Conservation (phyloP, 208 protist species). For the Naegleria gruberi region DNA sequence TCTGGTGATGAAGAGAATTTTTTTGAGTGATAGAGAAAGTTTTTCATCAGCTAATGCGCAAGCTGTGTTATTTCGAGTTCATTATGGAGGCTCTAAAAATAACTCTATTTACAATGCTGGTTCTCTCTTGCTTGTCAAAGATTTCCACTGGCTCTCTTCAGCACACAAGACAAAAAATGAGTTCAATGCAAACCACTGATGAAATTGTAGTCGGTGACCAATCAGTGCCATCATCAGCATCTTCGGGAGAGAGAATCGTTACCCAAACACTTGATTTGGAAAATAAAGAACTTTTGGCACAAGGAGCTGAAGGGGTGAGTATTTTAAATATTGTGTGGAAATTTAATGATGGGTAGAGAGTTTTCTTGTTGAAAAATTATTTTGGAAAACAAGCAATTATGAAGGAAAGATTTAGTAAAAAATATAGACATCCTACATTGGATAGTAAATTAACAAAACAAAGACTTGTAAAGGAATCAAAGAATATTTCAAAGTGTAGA, state of each 20-base stretch:
- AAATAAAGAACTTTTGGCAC: neutral
- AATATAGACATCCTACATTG: conserved; percentile 17
- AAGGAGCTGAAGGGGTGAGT: neutral
- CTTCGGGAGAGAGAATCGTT: neutral
- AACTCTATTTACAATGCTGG: neutral
- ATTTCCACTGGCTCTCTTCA: neutral
- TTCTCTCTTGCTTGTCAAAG: neutral
- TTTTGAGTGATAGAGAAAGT: neutral
- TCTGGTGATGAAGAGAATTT: neutral
- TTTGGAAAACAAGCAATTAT: conserved; percentile 6
- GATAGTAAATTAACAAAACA: neutral
- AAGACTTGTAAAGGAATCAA: neutral
- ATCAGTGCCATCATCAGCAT: neutral
- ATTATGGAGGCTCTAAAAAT: no score
- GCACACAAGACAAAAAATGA: neutral
- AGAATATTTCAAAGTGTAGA: conserved; percentile 10
- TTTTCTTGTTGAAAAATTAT: neutral
- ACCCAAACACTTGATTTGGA: no score
- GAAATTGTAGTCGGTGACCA: neutral
- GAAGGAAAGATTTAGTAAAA: conserved; percentile 20
- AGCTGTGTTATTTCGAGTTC: no score
- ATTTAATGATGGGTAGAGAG: neutral
- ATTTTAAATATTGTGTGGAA: neutral
- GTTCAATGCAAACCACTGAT: neutral
- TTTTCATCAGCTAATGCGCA: no score